Conservation (phyloP, 257 asterid genomes). For the Rehmannia glutinosa region DNA sequence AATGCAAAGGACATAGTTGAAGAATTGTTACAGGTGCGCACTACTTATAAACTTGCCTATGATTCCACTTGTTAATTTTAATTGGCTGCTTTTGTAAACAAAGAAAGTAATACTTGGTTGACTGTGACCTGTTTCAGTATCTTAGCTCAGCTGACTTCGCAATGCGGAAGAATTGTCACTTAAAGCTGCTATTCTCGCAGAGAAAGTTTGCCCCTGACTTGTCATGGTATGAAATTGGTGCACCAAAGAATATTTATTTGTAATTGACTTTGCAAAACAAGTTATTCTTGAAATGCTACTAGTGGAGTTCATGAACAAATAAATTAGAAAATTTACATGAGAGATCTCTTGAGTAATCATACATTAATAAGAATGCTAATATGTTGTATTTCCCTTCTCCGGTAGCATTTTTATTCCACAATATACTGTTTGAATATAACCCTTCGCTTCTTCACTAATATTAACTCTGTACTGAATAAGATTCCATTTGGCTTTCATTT, state of each 20-base stretch:
- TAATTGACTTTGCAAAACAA: constrained; percentile 13
- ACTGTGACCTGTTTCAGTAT: constrained; percentile 44
- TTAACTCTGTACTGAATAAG: background rate
- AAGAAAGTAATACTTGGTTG: constrained; percentile 18
- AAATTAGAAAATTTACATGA: background rate
- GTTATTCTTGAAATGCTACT: background rate
- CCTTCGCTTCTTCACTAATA: constrained; percentile 1
- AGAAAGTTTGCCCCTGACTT: constrained; percentile 97
- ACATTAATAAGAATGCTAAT: background rate
- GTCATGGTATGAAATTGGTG: constrained; percentile 60
- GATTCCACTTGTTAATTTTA: constrained; percentile 15
- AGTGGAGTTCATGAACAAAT: background rate
- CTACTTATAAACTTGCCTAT: constrained; percentile 11
- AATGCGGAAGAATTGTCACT: constrained; percentile 62
- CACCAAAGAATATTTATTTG: background rate
- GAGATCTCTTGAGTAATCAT: background rate
- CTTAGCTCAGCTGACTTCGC: constrained; percentile 78
- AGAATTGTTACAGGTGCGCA: constrained; percentile 78
- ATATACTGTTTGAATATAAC: background rate
- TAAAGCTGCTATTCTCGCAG: constrained; percentile 91
- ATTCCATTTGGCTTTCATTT: constrained; percentile 6
- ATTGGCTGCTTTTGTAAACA: constrained; percentile 14
- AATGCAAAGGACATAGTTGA: constrained; percentile 98
- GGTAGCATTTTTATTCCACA: background rate
- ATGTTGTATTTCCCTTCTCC: background rate